A percentile compares a stretch with the other conserved stretches of the same genome.
Evolutionary conservation across 1,284 basidiomycete genomes (phyloP).

Genomic region (Sporisorium reilianum): DNA sequence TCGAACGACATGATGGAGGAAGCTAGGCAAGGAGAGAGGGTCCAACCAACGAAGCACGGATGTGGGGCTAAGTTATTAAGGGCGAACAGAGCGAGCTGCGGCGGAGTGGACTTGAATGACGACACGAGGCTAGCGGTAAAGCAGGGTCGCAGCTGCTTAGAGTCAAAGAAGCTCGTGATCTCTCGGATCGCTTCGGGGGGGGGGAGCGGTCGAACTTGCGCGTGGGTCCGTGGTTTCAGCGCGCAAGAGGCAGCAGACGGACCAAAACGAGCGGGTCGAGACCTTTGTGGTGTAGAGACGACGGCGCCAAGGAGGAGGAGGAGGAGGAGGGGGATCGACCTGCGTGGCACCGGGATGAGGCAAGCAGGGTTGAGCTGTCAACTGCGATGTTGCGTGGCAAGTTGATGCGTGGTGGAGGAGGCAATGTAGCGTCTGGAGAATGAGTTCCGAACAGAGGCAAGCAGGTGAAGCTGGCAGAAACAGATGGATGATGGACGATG

Average conservation of each 20-base stretch:
- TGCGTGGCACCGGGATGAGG: background rate
- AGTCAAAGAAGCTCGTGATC: slow-evolving; percentile 5
- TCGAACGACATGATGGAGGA: slow-evolving; percentile 40
- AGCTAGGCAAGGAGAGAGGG: slow-evolving; percentile 1
- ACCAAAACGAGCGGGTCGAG: too few relatives aligned
- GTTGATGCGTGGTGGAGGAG: background rate
- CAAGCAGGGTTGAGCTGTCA: background rate
- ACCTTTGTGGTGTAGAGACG: background rate
- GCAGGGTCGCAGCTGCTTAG: background rate
- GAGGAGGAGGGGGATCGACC: background rate
- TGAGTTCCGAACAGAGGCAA: slow-evolving; percentile 1
- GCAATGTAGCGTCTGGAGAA: slow-evolving; percentile 1
- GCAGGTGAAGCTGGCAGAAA: too few relatives aligned
- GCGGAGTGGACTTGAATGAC: background rate
- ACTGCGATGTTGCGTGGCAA: background rate
- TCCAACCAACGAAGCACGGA: background rate
- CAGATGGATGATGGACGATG: slow-evolving; percentile 6
- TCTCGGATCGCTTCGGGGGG: slow-evolving; percentile 12
- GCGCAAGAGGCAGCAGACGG: too few relatives aligned
- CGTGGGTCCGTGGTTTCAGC: background rate
- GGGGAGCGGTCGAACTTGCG: background rate
- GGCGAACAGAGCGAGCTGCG: slow-evolving; percentile 2
- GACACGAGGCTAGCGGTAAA: slow-evolving; percentile 1
- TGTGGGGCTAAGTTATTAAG: background rate
- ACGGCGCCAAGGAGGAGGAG: background rate